Base-by-base conservation (phyloP, 805 yeast species). In the Wickerhamomyces chaumierensis region DNA sequence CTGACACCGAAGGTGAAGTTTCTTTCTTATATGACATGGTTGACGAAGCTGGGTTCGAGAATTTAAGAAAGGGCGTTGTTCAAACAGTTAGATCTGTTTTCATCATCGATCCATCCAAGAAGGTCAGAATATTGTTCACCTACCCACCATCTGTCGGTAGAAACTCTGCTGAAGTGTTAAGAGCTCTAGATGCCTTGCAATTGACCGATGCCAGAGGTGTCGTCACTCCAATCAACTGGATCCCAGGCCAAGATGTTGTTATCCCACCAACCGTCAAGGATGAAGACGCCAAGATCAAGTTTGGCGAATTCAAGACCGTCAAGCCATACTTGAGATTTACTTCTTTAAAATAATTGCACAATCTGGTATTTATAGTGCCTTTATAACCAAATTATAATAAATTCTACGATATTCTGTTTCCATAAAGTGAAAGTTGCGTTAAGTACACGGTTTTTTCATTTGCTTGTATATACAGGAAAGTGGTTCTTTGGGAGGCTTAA, bases 91-190 rank as follows among this genome's bases (percentile, higher is more conserved):
- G 96, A 71, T 81, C 94, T 14, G 95, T 87, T 42, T 88, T 81
- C 68, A 66, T 87, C 61, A 86, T 87, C 60, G 96, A 87, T 63
- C 96, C 96, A 49, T 58, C 67, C 51, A 88, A 87, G 75, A 87
- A 81, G 65, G 78, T 88, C 57, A 79, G 96, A 67, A 71, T 86
- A 57, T 78, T 81, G 48, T 63, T 88, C 68, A 74, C 90, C 18
- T 87, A 87, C 71, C 96, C 96, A 42, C 92, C 96, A 43, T 81
- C 94, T 35, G 78, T 84, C 44, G 96, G 96, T 60, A 82, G 96
- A 73, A 87, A 88, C 78, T 74, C 95, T 45, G 74, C 83, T 42
- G 96, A 87, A 70, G 90, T 87, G 29, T 70, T 88, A 62, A 81
- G 96, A 67, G 94, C 82, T 41, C 66, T 87, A 47, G 95, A 85